Base-by-base conservation (phyloP, 257 asterid species). In the Voacanga thouarsii region DNA sequence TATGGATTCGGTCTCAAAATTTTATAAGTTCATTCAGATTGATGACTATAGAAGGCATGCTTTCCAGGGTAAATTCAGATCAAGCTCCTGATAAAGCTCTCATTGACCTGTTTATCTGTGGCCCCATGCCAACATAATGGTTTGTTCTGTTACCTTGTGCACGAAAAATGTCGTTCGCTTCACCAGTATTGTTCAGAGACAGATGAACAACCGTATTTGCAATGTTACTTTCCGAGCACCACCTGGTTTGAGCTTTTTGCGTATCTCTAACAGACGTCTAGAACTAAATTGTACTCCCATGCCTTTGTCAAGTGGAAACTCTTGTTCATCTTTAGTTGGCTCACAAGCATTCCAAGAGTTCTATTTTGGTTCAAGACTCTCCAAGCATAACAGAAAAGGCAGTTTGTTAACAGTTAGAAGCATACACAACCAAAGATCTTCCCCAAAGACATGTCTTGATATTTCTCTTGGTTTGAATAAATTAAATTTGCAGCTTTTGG, bases 321-420 rank as follows among this genome's bases (percentile, higher is more conserved):
- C 78, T 39, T 72, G 44, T 72, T 86, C 77, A 53, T 79, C 83
- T 75, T 39, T 77, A n/a, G 70, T 80, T 64, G 84, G 84, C 37
- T 83, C 79, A 74, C 90, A 80, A 77, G 82, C 83, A 72, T 86
- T 79, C 44, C 86, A 76, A 74, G 75, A 79, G 18, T 74, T 83
- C 80, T 59, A 81, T 79, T 45, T 84, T 24, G 79, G 79, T 43
- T 82, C 82, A 61, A 37, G 63, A 26, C 53, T 67, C 80, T 79
- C 86, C 83, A 83, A 76, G 80, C 76, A 47, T 56, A 80, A 57
- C 78, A 76, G 79, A 50, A 80, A 80, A 78, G 70, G 83, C 64
- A 82, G 82, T 71, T 83, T 88, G 0, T 72, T 89, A 78, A 83
- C 89, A 19, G 75, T 89, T 76, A 85, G 82, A 83, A 82, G 88